Conservation (phyloP, 768 basidiomycete species). For the Suillus tomentosus region DNA sequence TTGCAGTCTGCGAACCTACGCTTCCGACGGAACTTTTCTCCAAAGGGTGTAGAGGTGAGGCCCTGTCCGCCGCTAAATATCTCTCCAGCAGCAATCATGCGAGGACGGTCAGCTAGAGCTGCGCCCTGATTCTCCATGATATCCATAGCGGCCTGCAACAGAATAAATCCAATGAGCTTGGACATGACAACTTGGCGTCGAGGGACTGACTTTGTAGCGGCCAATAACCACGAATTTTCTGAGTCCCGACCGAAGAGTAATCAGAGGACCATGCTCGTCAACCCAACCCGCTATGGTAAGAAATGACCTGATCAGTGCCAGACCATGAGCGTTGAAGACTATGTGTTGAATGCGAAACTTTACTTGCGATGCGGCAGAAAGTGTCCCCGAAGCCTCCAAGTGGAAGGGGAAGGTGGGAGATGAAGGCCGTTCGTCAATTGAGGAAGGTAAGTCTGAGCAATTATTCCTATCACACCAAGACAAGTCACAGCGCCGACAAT, state of each 20-base stretch:
- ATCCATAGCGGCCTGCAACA: neutral
- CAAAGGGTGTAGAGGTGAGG: neutral
- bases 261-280: neutral
- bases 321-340: neutral
- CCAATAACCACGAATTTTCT: neutral
- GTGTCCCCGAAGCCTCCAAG: neutral
- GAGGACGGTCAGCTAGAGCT: neutral
- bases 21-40: neutral
- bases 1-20: conserved; percentile 1
- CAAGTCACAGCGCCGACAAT: neutral
- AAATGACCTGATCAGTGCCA: neutral
- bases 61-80: neutral
- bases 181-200: neutral
- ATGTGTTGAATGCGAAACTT: neutral
- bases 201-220: neutral
- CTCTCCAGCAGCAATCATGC: neutral
- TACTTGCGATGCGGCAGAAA: conserved; percentile 1
- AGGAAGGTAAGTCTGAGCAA: neutral
- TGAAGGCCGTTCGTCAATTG: neutral
- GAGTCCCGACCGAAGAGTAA: neutral
- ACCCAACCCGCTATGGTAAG: neutral
- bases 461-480: neutral
- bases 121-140: neutral
- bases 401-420: neutral
- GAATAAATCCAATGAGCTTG: neutral